These are phyloP conservation scores for Microbotryum silenes-acaulis DNA, from an alignment of 1,284 basidiomycete genomes.

Conservation along the genomic window DNA sequence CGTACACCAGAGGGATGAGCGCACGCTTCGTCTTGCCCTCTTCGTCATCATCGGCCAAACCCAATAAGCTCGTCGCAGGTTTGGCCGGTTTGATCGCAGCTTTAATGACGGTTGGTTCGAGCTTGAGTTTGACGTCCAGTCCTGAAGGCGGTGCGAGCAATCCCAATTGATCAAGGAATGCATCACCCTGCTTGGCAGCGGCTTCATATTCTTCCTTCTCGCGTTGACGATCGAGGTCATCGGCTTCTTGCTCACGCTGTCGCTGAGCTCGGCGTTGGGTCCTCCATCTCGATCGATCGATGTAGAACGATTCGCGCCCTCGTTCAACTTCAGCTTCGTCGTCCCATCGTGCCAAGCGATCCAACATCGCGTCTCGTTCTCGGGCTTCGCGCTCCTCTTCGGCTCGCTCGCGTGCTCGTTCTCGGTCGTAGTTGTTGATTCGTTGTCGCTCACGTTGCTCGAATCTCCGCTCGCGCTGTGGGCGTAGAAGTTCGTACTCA, in stretches of 20 bases:
- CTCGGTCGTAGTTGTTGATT: slow-evolving; percentile 28
- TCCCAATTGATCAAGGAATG: slow-evolving; percentile 33
- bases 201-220: slow-evolving; percentile 36
- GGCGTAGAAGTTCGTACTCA: neutral
- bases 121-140: slow-evolving; percentile 23
- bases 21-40: slow-evolving; percentile 36
- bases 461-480: slow-evolving; percentile 29
- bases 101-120: slow-evolving; percentile 19
- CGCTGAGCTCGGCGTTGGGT: slow-evolving; percentile 33
- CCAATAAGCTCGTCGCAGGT: slow-evolving; percentile 26
- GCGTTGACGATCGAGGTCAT: slow-evolving; percentile 35
- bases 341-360: slow-evolving; percentile 25
- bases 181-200: slow-evolving; percentile 35
- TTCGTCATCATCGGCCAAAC: slow-evolving; percentile 37
- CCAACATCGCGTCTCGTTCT: slow-evolving; percentile 22
- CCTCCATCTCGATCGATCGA: slow-evolving; percentile 35
- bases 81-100: slow-evolving; percentile 13
- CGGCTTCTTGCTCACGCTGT: slow-evolving; percentile 35
- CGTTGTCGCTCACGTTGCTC: slow-evolving; percentile 32
- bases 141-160: neutral
- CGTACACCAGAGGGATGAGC: slow-evolving; percentile 37
- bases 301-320: slow-evolving; percentile 26
- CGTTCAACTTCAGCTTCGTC: slow-evolving; percentile 28
- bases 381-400: slow-evolving; percentile 27
- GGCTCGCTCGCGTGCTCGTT: slow-evolving; percentile 22